A percentile compares a stretch with the other conserved stretches of the same genome.
Conservation (phyloP, 352 stramenopile genomes). For the Poterioochromonas sp. region DNA sequence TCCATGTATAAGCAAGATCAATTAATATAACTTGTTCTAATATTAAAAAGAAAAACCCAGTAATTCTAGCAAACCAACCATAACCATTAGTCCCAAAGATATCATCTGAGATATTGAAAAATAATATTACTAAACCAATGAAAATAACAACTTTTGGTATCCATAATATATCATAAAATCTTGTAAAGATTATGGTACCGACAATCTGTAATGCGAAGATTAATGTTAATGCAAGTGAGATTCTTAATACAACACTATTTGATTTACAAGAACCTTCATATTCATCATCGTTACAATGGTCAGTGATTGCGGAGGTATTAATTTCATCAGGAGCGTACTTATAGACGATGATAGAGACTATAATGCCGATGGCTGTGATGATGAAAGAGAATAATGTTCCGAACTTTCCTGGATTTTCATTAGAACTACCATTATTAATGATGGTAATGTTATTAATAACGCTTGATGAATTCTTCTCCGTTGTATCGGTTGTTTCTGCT, state of each 20-base stretch:
- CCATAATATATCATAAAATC: slow-evolving; percentile 19
- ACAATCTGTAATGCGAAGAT: background rate
- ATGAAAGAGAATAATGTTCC: background rate
- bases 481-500: no score
- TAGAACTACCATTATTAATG: no score
- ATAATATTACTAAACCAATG: background rate
- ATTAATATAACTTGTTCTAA: slow-evolving; percentile 26
- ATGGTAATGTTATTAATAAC: no score
- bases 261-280: background rate
- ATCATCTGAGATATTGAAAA: background rate
- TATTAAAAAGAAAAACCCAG: slow-evolving; percentile 17
- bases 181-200: background rate
- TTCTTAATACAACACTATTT: background rate
- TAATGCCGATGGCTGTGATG: background rate
- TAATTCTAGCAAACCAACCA: slow-evolving; percentile 23
- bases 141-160: background rate
- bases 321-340: background rate
- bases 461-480: no score
- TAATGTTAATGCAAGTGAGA: background rate
- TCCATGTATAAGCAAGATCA: slow-evolving; percentile 28
- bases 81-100: background rate
- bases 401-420: background rate
- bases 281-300: background rate
- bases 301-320: background rate
- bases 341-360: background rate